phyloP scores from a whole-genome alignment of 2,329 filamentous ascomycete genomes.

The Pestalotiopsis sp. region DNA sequence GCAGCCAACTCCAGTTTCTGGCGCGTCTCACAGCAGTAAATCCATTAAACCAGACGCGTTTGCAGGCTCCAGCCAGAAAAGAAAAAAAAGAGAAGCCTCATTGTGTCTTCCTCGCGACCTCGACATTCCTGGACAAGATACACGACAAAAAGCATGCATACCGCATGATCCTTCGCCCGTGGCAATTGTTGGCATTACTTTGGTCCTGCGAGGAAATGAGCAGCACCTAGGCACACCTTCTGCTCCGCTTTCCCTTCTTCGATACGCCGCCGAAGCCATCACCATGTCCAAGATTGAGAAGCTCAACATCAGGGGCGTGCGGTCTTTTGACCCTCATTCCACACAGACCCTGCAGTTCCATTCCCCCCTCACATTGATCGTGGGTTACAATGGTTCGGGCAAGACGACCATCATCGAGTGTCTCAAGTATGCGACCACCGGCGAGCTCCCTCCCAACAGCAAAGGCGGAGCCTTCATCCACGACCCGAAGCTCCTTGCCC shows the following conservation, averaged over 20 bases:
- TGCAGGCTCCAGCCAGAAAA: background rate
- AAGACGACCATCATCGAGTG: constrained; percentile 99
- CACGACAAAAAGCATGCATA: background rate
- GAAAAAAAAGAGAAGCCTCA: background rate
- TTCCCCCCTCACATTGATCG: constrained; percentile 90
- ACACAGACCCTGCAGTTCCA: constrained; percentile 84
- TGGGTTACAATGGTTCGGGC: constrained; percentile 94
- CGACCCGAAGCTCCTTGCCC: constrained; percentile 87
- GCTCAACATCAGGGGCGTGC: constrained; percentile 77
- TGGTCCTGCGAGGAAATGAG: background rate
- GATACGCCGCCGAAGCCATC: constrained; percentile 11
- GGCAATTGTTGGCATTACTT: background rate
- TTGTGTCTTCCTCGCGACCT: background rate
- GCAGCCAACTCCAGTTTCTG: background rate
- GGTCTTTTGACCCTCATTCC: constrained; percentile 78
- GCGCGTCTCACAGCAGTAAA: constrained; percentile 8
- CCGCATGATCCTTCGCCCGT: background rate
- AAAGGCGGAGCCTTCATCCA: constrained; percentile 92
- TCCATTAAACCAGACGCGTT: constrained; percentile 4
- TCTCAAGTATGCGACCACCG: constrained; percentile 96
- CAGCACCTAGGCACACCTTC: background rate
- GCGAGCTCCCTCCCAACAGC: constrained; percentile 88
- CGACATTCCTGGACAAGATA: background rate
- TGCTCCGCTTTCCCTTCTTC: background rate
- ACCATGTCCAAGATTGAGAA: constrained; percentile 82